Base-by-base conservation (phyloP, 2,329 filamentous ascomycete genomes). In the Pseudogymnoascus sp. region DNA sequence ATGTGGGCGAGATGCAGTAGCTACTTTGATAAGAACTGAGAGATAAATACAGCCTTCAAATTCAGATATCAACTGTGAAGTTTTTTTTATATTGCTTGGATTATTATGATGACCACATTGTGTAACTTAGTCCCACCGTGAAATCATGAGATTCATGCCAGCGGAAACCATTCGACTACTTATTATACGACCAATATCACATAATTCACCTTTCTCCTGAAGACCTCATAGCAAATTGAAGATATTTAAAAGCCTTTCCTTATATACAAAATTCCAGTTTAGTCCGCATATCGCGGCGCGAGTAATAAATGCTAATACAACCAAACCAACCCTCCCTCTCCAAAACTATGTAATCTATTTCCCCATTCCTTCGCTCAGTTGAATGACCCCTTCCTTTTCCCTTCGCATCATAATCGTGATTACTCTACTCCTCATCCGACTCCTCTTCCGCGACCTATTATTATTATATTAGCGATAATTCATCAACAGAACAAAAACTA, bases 371-470 rank as follows among this genome's bases (percentile, higher is more conserved):
- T 7, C 51, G 51, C 51, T 57, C 29, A 57, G 29, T 57, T 57
- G 29, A 57, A 57, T 57, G 51, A 57, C 51, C 51, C 14, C 16
- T 16, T 11, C 16, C 51, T 3, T 36, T 57, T 57, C 6, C 29
- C n/a, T 57, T 57, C 29, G 51, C 51, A 34, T 57, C 51, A 36
- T 34, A 34, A 57, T 57, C 29, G 51, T 57, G 51, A 57, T 57
- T 66, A 72, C 66, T 73, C 71, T 66, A 72, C 66, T 73, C 71
- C 62, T 72, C 71, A 34, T 71, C 71, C 12, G 68, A 70, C 66
- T 73, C 71, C 64, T 72, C 71, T 64, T 73, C 71, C 10, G 70
- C 71, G 60, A 72, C 71, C 71, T 73, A 51, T 47, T 72, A 51
- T 47, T 34, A 54, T 54, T 61, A 67, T 64, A 69, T 67, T 61